Evolutionary conservation across 345 rosid genomes (phyloP).

Genomic region (Stellera chamaejasme): DNA sequence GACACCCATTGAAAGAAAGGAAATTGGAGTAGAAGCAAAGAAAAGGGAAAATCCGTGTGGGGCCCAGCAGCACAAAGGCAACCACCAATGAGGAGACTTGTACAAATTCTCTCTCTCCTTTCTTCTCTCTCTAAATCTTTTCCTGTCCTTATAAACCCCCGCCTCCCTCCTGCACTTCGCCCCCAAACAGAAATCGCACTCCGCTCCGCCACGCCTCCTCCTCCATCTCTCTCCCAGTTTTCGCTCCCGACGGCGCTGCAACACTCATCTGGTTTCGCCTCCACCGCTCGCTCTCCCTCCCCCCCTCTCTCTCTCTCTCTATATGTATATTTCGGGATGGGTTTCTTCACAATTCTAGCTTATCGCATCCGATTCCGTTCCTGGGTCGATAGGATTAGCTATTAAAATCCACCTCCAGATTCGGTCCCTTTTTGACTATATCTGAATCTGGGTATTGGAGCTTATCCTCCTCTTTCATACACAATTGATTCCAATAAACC

Average conservation of each 20-base stretch:
- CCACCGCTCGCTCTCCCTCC: not conserved
- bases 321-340: constrained; percentile 17
- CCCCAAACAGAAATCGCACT: not conserved
- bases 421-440: constrained; percentile 14
- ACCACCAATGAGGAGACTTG: constrained; percentile 24
- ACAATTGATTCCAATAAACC: constrained; percentile 21
- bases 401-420: constrained; percentile 19
- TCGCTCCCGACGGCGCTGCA: not conserved
- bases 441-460: constrained; percentile 22
- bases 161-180: constrained; percentile 4
- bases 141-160: constrained; percentile 21
- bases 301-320: constrained; percentile 36
- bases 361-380: constrained; percentile 42
- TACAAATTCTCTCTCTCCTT: constrained; percentile 11
- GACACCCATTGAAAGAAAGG: no score
- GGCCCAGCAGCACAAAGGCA: constrained; percentile 17
- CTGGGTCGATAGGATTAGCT: constrained; percentile 27
- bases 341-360: constrained; percentile 15
- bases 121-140: constrained; percentile 8
- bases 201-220: not conserved
- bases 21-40: constrained; percentile 38
- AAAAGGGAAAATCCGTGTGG: constrained; percentile 27
- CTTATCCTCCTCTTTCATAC: constrained; percentile 1
- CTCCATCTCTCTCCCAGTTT: not conserved
- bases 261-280: constrained; percentile 7